Conservation (phyloP, 768 basidiomycete genomes). For the Crucibulum laeve region DNA sequence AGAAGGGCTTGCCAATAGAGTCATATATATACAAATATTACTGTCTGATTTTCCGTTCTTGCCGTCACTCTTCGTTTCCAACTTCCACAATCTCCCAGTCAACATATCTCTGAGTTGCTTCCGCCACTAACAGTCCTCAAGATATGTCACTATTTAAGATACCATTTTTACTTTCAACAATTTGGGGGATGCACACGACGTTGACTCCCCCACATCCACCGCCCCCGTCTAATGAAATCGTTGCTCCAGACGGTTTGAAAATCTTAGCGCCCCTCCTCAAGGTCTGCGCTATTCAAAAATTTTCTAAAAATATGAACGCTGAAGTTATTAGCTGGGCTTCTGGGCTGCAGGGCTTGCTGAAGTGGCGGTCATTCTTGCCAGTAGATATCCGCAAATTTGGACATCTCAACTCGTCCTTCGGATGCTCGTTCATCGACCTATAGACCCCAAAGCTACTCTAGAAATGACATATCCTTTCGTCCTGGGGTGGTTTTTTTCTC, state of each 20-base stretch:
- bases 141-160: conserved; percentile 18
- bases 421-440: conserved; percentile 3
- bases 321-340: conserved; percentile 11
- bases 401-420: conserved; percentile 2
- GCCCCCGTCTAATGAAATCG: conserved; percentile 14
- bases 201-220: conserved; percentile 22
- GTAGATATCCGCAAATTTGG: conserved; percentile 5
- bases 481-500: conserved; percentile 8
- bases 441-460: background rate
- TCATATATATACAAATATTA: no score
- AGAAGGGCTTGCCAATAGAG: no score
- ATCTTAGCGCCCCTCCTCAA: conserved; percentile 14
- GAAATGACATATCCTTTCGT: conserved; percentile 4
- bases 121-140: no score
- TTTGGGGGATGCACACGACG: conserved; percentile 19
- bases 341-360: conserved; percentile 15
- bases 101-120: no score
- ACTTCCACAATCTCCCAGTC: no score
- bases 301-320: background rate
- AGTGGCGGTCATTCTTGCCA: conserved; percentile 12
- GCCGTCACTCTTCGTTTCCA: no score
- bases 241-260: conserved; percentile 17
- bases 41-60: no score
- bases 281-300: conserved; percentile 8
- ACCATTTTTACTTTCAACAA: conserved; percentile 17